Conservation (phyloP, 1,284 basidiomycete genomes). For the Trametes versicolor region DNA sequence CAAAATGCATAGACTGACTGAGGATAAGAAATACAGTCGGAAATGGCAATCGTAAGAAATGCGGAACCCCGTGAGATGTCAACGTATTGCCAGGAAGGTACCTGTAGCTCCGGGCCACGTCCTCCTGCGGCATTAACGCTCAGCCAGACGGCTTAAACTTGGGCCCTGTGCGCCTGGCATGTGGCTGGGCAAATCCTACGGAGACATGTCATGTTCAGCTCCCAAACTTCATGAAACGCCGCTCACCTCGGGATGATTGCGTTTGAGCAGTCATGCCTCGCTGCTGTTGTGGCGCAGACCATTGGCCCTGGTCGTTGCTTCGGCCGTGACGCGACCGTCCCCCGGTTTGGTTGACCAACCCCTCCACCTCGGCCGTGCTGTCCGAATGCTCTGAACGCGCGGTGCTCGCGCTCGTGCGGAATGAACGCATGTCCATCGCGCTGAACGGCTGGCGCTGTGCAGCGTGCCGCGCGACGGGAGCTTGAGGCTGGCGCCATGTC, state of each 20-base stretch:
- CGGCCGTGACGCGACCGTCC: constrained; percentile 27
- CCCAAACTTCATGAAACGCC: not conserved
- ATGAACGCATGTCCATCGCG: constrained; percentile 50
- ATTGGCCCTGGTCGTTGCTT: constrained; percentile 10
- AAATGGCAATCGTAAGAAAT: not conserved
- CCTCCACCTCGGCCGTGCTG: constrained; percentile 76
- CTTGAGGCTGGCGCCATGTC: constrained; percentile 43
- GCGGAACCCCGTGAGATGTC: not conserved
- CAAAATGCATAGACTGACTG: constrained; percentile 26
- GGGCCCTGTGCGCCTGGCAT: constrained; percentile 36
- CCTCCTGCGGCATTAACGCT: constrained; percentile 17
- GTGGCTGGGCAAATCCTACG: constrained; percentile 36
- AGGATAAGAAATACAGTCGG: not conserved
- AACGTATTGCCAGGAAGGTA: not conserved
- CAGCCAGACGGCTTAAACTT: constrained; percentile 44
- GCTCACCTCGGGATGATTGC: constrained; percentile 5
- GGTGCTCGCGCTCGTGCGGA: constrained; percentile 52
- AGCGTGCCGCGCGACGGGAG: constrained; percentile 35
- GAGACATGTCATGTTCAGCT: not conserved
- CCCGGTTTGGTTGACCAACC: constrained; percentile 53
- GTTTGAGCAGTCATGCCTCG: constrained; percentile 20
- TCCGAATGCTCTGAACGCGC: constrained; percentile 68
- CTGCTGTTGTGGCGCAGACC: constrained; percentile 24
- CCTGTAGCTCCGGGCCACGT: not conserved
- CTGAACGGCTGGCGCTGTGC: constrained; percentile 60